Evolutionary conservation across 148 eudicot genomes (phyloP).

Genomic region (Vaccinium macrocarpon): DNA sequence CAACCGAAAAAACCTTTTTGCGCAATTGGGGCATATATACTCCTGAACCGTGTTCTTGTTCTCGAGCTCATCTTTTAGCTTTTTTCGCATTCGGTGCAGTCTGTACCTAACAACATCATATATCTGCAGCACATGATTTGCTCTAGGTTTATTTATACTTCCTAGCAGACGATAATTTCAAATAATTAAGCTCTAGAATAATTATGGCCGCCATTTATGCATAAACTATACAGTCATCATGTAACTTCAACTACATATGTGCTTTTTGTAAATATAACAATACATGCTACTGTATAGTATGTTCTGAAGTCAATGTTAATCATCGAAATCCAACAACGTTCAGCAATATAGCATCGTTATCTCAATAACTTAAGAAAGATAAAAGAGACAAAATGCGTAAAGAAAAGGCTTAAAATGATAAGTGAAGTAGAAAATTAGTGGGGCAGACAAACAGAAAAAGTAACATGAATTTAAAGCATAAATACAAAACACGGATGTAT

Average conservation of each 20-base stretch:
- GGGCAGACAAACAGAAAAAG: background rate
- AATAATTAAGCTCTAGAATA: background rate
- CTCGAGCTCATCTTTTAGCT: conserved; percentile 90
- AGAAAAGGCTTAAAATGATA: background rate
- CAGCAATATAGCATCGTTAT: background rate
- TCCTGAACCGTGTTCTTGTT: conserved; percentile 95
- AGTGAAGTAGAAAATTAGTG: background rate
- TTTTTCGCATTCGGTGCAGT: conserved; percentile 91
- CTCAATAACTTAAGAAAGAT: background rate
- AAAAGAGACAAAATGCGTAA: background rate
- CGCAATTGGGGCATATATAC: conserved; percentile 89
- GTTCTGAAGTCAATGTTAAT: background rate
- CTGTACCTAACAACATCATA: conserved; percentile 96
- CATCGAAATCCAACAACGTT: background rate
- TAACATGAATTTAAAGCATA: background rate
- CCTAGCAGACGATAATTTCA: background rate
- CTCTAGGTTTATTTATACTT: background rate
- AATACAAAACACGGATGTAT: background rate
- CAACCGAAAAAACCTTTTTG: conserved; percentile 51
- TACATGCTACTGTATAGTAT: background rate
- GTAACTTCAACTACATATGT: background rate
- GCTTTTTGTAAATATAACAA: background rate
- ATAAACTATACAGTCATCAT: background rate
- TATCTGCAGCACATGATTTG: conserved; percentile 51
- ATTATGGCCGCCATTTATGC: background rate